Evolutionary conservation across 1,139 yeast species (phyloP).

Genomic region (Blastobotrys raffinosifermentans): DNA sequence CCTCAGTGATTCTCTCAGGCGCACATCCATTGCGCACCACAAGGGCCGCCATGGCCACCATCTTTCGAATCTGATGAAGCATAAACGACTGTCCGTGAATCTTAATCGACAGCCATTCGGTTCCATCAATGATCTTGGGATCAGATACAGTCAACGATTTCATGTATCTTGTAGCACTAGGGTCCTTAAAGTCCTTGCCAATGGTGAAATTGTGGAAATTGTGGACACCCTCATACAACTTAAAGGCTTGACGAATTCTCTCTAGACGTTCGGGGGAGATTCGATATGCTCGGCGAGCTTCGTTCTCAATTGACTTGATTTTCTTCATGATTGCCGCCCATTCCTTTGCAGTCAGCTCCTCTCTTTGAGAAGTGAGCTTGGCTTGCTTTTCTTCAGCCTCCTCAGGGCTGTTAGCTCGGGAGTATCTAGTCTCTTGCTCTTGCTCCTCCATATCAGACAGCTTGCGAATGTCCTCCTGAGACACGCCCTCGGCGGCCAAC

Average conservation of each 20-base stretch:
- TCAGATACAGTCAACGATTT: constrained; percentile 74
- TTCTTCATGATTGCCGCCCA: constrained; percentile 39
- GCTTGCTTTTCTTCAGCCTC: constrained; percentile 18
- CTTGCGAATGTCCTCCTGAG: constrained; percentile 34
- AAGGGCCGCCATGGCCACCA: constrained; percentile 93
- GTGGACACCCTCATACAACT: constrained; percentile 77
- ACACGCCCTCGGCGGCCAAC: constrained; percentile 27
- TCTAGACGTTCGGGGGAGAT: constrained; percentile 56
- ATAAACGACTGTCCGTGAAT: constrained; percentile 97
- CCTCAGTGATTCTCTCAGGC: constrained; percentile 62
- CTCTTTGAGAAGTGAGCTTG: too few species aligned
- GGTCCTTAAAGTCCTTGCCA: constrained; percentile 82
- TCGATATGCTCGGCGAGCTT: constrained; percentile 63
- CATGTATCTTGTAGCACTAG: constrained; percentile 80
- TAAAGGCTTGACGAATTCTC: constrained; percentile 60
- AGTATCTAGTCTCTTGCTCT: constrained; percentile 5
- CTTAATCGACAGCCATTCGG: constrained; percentile 95
- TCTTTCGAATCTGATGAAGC: constrained; percentile 96
- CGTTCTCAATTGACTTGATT: constrained; percentile 61
- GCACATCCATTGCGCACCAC: constrained; percentile 86
- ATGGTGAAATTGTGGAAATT: constrained; percentile 93
- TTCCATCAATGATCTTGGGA: constrained; percentile 86
- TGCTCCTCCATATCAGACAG: constrained; percentile 31
- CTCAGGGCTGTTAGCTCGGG: constrained; percentile 12
- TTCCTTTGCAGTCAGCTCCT: constrained; percentile 8